These are phyloP conservation scores for Meyerozyma sp. DNA, from an alignment of 1,139 yeast species.

Conservation along the genomic window DNA sequence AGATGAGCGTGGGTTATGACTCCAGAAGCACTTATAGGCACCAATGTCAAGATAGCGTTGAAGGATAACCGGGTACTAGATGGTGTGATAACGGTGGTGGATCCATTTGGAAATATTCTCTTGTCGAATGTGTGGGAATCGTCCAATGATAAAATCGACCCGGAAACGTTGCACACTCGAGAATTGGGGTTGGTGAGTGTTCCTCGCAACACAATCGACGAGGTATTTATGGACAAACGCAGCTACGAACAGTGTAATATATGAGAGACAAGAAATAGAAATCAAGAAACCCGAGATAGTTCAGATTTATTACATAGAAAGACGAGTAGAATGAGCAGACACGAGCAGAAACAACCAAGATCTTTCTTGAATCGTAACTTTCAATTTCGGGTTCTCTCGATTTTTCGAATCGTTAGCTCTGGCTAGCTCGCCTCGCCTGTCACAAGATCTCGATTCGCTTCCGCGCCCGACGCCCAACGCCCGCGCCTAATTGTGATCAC, in stretches of 20 bases:
- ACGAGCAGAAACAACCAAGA: too few relatives aligned
- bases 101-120: conserved; percentile 42
- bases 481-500: background rate
- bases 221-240: conserved; percentile 18
- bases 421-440: too few relatives aligned
- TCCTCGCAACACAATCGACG: conserved; percentile 27
- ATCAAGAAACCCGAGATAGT: too few relatives aligned
- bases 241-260: background rate
- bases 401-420: too few relatives aligned
- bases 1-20: background rate
- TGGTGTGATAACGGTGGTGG: conserved; percentile 39
- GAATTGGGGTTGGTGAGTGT: conserved; percentile 45
- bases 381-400: too few relatives aligned
- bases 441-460: background rate
- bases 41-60: conserved; percentile 23
- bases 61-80: conserved; percentile 29
- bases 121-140: conserved; percentile 33
- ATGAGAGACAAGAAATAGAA: too few relatives aligned
- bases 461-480: background rate
- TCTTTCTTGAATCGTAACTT: too few relatives aligned
- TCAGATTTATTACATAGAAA: too few relatives aligned
- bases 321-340: too few relatives aligned
- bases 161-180: conserved; percentile 20
- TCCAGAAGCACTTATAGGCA: conserved; percentile 30
- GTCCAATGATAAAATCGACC: conserved; percentile 22